These are phyloP conservation scores for Aspergillus sergii DNA, from an alignment of 2,329 filamentous ascomycete species.

Conservation along the genomic window DNA sequence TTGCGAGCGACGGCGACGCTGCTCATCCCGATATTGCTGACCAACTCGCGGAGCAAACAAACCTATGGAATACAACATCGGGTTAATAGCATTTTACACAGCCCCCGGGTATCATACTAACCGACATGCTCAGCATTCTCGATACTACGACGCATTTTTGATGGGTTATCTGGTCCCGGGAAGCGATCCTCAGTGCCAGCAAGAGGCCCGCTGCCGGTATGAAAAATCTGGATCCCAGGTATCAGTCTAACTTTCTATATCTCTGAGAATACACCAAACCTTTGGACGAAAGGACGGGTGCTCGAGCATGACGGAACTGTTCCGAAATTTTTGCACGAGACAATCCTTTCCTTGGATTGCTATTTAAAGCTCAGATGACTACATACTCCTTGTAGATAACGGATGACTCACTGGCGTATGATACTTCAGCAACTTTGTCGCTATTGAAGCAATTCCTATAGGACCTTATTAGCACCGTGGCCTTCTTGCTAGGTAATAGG, in stretches of 20 bases:
- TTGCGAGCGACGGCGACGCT: constrained; percentile 74
- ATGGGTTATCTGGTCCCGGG: constrained; percentile 77
- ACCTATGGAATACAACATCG: constrained; percentile 12
- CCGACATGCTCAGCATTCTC: constrained; percentile 86
- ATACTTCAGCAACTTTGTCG: constrained; percentile 84
- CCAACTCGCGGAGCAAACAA: constrained; percentile 79
- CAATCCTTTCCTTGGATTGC: constrained; percentile 92
- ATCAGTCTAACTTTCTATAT: background rate
- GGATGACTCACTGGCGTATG: constrained; percentile 79
- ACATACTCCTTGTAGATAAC: background rate
- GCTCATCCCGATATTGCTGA: constrained; percentile 72
- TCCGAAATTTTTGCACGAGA: constrained; percentile 91
- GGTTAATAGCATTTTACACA: background rate
- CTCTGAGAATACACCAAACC: constrained; percentile 48
- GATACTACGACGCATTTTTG: constrained; percentile 83
- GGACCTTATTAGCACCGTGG: constrained; percentile 15
- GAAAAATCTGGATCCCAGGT: constrained; percentile 53
- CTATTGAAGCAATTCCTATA: constrained; percentile 77
- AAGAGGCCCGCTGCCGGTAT: constrained; percentile 52
- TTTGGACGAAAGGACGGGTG: constrained; percentile 80
- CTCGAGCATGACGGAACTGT: constrained; percentile 94
- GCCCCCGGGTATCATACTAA: constrained; percentile 46
- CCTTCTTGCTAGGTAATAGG: constrained; percentile 10
- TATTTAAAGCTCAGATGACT: constrained; percentile 35
- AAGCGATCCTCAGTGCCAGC: constrained; percentile 75